These are phyloP conservation scores for Erodium maritimum DNA, from an alignment of 345 rosid genomes.

Conservation along the genomic window DNA sequence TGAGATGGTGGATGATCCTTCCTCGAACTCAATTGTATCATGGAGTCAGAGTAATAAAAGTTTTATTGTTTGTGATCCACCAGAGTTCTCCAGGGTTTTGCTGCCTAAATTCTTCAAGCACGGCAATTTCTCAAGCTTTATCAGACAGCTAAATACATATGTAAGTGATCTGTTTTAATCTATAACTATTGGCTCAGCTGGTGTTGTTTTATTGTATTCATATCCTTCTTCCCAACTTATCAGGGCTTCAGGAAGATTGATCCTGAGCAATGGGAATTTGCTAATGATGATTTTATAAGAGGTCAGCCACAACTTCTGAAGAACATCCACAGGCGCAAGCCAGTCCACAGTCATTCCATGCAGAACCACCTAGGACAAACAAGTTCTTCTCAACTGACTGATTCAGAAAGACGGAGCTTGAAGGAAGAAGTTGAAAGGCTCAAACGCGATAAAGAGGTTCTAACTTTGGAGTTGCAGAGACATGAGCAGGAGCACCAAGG, in stretches of 20 bases:
- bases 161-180: conserved; percentile 5
- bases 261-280: conserved; percentile 91
- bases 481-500: conserved; percentile 48
- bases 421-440: conserved; percentile 56
- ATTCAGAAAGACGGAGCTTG: conserved; percentile 51
- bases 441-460: conserved; percentile 39
- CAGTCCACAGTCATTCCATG: conserved; percentile 82
- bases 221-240: conserved; percentile 6
- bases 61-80: conserved; percentile 15
- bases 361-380: conserved; percentile 45
- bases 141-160: conserved; percentile 22
- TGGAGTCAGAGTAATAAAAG: conserved; percentile 17
- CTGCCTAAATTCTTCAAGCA: conserved; percentile 66
- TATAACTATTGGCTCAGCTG: background rate
- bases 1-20: conserved; percentile 20
- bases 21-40: conserved; percentile 10
- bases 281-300: conserved; percentile 72
- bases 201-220: conserved; percentile 6
- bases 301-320: conserved; percentile 61
- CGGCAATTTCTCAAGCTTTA: conserved; percentile 77
- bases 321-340: conserved; percentile 88
- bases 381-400: conserved; percentile 33
- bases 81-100: conserved; percentile 31
- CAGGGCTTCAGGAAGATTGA: conserved; percentile 84
- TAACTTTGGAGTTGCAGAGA: conserved; percentile 38